These are phyloP conservation scores for Backusella luteola DNA, from an alignment of 192 early-diverging fungal genomes.

Conservation along the genomic window DNA sequence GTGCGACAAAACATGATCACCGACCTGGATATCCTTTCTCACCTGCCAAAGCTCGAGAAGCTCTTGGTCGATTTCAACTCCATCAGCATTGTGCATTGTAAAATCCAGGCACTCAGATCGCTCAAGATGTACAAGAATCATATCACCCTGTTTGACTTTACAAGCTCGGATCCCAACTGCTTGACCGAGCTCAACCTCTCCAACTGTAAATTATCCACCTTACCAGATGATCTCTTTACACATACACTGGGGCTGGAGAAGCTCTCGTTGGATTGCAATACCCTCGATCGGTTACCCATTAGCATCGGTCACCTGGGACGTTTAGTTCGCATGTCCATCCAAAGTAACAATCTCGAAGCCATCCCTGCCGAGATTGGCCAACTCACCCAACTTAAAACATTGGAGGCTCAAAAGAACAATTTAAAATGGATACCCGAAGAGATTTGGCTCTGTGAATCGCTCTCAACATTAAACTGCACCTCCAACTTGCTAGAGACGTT, in stretches of 20 bases:
- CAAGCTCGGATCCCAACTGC: slow-evolving; percentile 12
- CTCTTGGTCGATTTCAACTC: slow-evolving; percentile 73
- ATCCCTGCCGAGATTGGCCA: slow-evolving; percentile 70
- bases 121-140: slow-evolving; percentile 67
- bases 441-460: slow-evolving; percentile 72
- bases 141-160: slow-evolving; percentile 64
- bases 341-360: slow-evolving; percentile 66
- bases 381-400: slow-evolving; percentile 53
- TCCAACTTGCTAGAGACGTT: slow-evolving; percentile 82
- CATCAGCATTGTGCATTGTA: slow-evolving; percentile 59
- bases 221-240: slow-evolving; percentile 61
- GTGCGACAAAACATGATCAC: slow-evolving; percentile 79
- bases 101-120: slow-evolving; percentile 50
- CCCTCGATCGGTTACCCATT: slow-evolving; percentile 61
- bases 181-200: slow-evolving; percentile 57
- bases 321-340: slow-evolving; percentile 55
- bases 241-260: slow-evolving; percentile 54
- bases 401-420: slow-evolving; percentile 81
- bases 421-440: slow-evolving; percentile 68
- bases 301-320: slow-evolving; percentile 57
- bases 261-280: slow-evolving; percentile 68
- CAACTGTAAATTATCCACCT: slow-evolving; percentile 66
- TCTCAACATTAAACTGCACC: slow-evolving; percentile 70
- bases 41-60: slow-evolving; percentile 58
- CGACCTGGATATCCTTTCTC: slow-evolving; percentile 58